Evolutionary conservation across 768 basidiomycete species (phyloP), one percentile per base, ranked within the genome.

Genomic region (Gautieria morchelliformis): DNA sequence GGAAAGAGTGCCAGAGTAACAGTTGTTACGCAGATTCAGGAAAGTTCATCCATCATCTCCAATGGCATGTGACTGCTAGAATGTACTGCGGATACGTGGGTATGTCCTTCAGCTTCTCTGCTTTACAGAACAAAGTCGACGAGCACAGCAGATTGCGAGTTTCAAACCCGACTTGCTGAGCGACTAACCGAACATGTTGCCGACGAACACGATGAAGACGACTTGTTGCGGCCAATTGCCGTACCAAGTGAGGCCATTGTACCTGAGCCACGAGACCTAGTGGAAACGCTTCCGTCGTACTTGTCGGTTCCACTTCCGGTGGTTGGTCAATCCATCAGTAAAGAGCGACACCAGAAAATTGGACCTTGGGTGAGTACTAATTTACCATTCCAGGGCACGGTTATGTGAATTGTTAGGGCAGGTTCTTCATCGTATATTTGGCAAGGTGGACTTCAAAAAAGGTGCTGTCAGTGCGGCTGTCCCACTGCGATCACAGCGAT

Each of bases 71-170:
- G 20, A 62, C 68, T 19, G 58, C 64, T 39, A 68, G 73, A 20
- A 64, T 82, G 37, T 62, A 54, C 19, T 84, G 83, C 63, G 72
- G 78, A 5, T 80, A 75, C 63, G 57, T 74, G 71, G 82, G 87
- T 86, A 59, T 64, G 63, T 40, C n/a, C 22, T 15, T 20, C 15
- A 42, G 10, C 14, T 7, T 52, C 51, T 37, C 7, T 27, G 35
- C 33, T 15, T 10, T n/a, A 3, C 24, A 9, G 14, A 35, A n/a
- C 20, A 27, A 27, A 45, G 33, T 17, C 37, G 51, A 42, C 58
- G 32, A 52, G 9, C 51, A 48, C 30, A 52, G 9, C 51, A 48
- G 19, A 32, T 39, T 44, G 57, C 58, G 49, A 59, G 46, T 64
- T 40, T 61, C 59, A 40, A 58, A 45, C 54, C 24, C 46, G 22